These are phyloP conservation scores for Linderina pennispora DNA, from an alignment of 192 early-diverging fungal genomes.

Conservation along the genomic window DNA sequence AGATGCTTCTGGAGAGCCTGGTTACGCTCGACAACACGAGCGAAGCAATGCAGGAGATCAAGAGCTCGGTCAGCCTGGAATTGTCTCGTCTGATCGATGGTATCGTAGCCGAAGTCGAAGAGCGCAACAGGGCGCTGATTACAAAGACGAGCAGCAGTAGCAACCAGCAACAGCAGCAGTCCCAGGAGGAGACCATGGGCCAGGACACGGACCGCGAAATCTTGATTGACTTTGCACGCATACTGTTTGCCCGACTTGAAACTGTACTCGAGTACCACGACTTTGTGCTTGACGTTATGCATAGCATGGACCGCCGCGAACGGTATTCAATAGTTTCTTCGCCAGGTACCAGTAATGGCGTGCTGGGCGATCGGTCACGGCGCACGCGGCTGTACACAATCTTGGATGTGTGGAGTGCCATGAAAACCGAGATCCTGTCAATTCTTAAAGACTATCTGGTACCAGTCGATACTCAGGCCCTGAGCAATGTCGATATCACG, in stretches of 20 bases:
- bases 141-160: slow-evolving; percentile 17
- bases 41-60: slow-evolving; percentile 53
- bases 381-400: slow-evolving; percentile 26
- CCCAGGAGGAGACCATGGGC: slow-evolving; percentile 24
- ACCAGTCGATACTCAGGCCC: slow-evolving; percentile 19
- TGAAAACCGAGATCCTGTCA: slow-evolving; percentile 39
- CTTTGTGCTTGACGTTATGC: slow-evolving; percentile 58
- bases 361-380: slow-evolving; percentile 1
- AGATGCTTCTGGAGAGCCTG: slow-evolving; percentile 68
- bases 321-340: slow-evolving; percentile 29
- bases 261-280: slow-evolving; percentile 69
- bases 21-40: slow-evolving; percentile 44
- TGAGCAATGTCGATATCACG: slow-evolving; percentile 8
- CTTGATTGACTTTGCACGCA: slow-evolving; percentile 67
- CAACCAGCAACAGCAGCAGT: slow-evolving; percentile 30
- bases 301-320: slow-evolving; percentile 43
- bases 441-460: slow-evolving; percentile 46
- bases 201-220: slow-evolving; percentile 64
- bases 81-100: slow-evolving; percentile 66
- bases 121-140: slow-evolving; percentile 52
- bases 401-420: slow-evolving; percentile 43
- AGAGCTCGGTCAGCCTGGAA: slow-evolving; percentile 63
- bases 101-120: slow-evolving; percentile 65
- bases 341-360: not conserved
- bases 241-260: slow-evolving; percentile 69